Conservation (phyloP, 805 yeast genomes). For the Suhomyces vadensis region DNA sequence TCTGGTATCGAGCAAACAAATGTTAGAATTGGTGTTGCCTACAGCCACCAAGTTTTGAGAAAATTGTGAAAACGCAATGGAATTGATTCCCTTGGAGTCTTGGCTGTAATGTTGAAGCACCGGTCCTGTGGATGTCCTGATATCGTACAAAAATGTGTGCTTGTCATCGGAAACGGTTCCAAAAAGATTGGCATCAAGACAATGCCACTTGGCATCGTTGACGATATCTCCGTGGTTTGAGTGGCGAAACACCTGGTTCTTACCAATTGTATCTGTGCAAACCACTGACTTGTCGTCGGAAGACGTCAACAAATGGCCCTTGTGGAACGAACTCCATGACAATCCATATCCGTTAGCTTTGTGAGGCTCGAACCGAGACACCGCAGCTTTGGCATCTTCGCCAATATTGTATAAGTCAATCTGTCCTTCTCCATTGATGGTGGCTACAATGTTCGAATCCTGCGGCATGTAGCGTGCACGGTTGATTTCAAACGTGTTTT, state of each 20-base stretch:
- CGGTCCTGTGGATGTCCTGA: slow-evolving; percentile 37
- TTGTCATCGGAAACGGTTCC: slow-evolving; percentile 79
- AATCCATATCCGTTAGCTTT: slow-evolving; percentile 73
- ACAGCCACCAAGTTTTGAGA: slow-evolving; percentile 62
- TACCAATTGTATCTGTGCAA: slow-evolving; percentile 48
- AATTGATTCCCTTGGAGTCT: slow-evolving; percentile 50
- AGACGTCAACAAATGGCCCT: slow-evolving; percentile 56
- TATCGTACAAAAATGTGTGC: slow-evolving; percentile 54
- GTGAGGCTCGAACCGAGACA: slow-evolving; percentile 49
- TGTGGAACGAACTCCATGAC: slow-evolving; percentile 55
- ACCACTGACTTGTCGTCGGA: slow-evolving; percentile 69
- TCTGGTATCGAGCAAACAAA: slow-evolving; percentile 66
- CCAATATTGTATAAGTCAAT: slow-evolving; percentile 53
- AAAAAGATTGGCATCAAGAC: slow-evolving; percentile 48
- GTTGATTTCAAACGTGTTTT: slow-evolving; percentile 66
- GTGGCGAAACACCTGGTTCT: slow-evolving; percentile 16
- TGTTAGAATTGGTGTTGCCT: slow-evolving; percentile 68
- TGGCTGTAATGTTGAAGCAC: slow-evolving; percentile 25
- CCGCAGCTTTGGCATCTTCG: slow-evolving; percentile 23
- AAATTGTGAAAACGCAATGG: slow-evolving; percentile 65
- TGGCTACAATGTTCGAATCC: slow-evolving; percentile 53
- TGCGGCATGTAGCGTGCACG: slow-evolving; percentile 74
- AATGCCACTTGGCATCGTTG: slow-evolving; percentile 77
- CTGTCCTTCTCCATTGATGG: slow-evolving; percentile 68
- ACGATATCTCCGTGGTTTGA: slow-evolving; percentile 56